A percentile compares a stretch with the other conserved stretches of the same genome.
Conservation (phyloP, 2,329 filamentous ascomycete species). For the Periconia sp. region DNA sequence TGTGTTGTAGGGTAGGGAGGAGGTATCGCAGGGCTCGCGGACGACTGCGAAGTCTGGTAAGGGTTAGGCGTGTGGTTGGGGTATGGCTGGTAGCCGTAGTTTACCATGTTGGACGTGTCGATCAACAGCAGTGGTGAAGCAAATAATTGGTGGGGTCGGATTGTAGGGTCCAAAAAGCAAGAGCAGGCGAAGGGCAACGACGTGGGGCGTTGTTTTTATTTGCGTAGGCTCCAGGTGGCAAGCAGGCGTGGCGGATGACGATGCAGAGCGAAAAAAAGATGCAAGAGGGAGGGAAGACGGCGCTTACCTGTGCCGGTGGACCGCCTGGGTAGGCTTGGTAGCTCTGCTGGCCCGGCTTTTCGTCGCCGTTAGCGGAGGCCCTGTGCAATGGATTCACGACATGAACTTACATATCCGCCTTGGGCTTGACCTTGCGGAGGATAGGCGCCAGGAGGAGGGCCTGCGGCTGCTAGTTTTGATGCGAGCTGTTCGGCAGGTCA, state of each 20-base stretch:
- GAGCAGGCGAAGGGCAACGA: neutral
- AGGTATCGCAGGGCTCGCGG: slow-evolving; percentile 36
- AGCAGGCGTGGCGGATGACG: slow-evolving; percentile 40
- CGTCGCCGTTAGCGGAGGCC: slow-evolving; percentile 28
- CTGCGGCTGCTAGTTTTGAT: slow-evolving; percentile 54
- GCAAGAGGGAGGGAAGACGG: slow-evolving; percentile 18
- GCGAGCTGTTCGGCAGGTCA: slow-evolving; percentile 49
- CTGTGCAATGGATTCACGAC: neutral
- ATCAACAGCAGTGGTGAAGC: slow-evolving; percentile 2
- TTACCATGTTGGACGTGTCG: slow-evolving; percentile 36
- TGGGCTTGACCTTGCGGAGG: slow-evolving; percentile 32
- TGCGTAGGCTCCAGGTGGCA: slow-evolving; percentile 20
- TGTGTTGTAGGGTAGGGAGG: slow-evolving; percentile 42
- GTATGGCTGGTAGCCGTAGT: slow-evolving; percentile 38
- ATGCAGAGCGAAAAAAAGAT: slow-evolving; percentile 32
- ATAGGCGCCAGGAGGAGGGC: slow-evolving; percentile 38
- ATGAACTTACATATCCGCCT: slow-evolving; percentile 60
- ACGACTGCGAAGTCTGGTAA: slow-evolving; percentile 28
- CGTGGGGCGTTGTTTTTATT: neutral
- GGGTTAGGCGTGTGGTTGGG: slow-evolving; percentile 36
- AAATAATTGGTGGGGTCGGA: slow-evolving; percentile 23
- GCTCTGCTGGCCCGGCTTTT: slow-evolving; percentile 53
- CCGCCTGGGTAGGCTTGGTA: slow-evolving; percentile 63
- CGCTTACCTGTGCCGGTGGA: slow-evolving; percentile 54
- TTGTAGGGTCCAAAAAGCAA: slow-evolving; percentile 7